Base-by-base conservation (phyloP, 2,329 filamentous ascomycete species). In the Aureobasidium vineae region DNA sequence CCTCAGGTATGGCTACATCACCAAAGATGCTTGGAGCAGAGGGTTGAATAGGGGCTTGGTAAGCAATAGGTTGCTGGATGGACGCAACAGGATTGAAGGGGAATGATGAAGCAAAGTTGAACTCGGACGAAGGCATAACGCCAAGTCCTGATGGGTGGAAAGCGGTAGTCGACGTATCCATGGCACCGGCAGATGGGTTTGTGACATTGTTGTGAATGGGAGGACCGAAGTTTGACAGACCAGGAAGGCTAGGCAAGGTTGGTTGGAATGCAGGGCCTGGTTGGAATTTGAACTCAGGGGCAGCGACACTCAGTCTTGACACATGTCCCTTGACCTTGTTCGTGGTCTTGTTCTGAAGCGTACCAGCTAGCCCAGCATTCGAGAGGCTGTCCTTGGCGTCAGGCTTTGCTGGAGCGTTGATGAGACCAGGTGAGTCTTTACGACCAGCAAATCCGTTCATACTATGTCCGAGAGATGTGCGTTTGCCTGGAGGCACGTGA, bases 281-380 rank as follows among this genome's bases (percentile, higher is more conserved):
- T 65, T 89, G 84, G 77, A 94, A 94, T 72, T 89, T 91, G 81
- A 97, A 97, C 73, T 95, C 91, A 54, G 92, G 90, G 0, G 94
- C 94, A 69, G 89, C 86, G 36, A 96, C 92, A 72, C 98, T 98
- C 71, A 98, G 84, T 71, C 88, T 93, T 0, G 92, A 91, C 21
- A 68, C 67, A 50, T 67, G 66, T 15, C 66, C 66, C 31, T 64
- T 63, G 66, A 33, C 43, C n/a, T 63, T 63, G 59, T 63, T 63
- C 1, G 49, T 53, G 11, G 47, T 33, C n/a, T 64, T 67, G 50
- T 67, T 67, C 52, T 63, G 66, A 7, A 36, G 57, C 40, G 59
- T 38, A 21, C 38, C 64, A 31, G n/a, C 15, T 15, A 38, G 15
- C 16, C 64, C 54, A 31, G 31, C 41, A 23, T 13, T 50, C 13